These are phyloP conservation scores for Boletus vermiculosoides DNA, from an alignment of 768 basidiomycete species.

Conservation along the genomic window DNA sequence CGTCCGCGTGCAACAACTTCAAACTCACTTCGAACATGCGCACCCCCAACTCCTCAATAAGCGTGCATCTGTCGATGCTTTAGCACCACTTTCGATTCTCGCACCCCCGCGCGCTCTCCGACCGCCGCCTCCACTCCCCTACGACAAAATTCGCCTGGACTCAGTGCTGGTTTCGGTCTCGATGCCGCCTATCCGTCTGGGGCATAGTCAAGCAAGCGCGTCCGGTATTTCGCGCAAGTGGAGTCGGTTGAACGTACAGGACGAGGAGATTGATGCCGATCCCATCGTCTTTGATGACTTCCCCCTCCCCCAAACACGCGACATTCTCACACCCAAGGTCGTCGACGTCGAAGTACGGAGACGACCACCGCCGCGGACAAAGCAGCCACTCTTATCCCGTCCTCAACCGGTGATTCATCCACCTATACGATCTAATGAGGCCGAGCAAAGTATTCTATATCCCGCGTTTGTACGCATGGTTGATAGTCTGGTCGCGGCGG, in stretches of 20 bases:
- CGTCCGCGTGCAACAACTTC: conserved; percentile 25
- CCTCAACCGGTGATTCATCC: conserved; percentile 24
- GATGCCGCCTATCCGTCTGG: conserved; percentile 6
- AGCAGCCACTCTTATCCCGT: conserved; percentile 17
- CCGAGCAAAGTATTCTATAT: conserved; percentile 22
- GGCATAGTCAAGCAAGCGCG: conserved; percentile 12
- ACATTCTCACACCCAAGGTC: background rate
- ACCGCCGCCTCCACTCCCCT: conserved; percentile 17
- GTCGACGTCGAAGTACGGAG: conserved; percentile 17
- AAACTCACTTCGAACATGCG: conserved; percentile 22
- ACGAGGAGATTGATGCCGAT: conserved; percentile 14
- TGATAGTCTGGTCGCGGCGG: conserved; percentile 17
- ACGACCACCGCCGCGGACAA: background rate
- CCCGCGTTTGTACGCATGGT: conserved; percentile 26
- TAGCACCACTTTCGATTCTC: conserved; percentile 21
- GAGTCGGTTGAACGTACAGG: conserved; percentile 30
- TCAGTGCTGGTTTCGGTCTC: conserved; percentile 12
- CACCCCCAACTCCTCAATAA: conserved; percentile 22
- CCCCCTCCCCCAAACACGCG: background rate
- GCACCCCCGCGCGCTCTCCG: conserved; percentile 19
- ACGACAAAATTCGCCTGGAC: background rate
- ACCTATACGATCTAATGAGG: conserved; percentile 7
- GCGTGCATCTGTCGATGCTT: conserved; percentile 8
- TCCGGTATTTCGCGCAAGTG: conserved; percentile 30
- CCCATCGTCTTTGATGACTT: conserved; percentile 27